These are phyloP conservation scores for Canavalia gladiata DNA, from an alignment of 306 rosid genomes.

Conservation along the genomic window DNA sequence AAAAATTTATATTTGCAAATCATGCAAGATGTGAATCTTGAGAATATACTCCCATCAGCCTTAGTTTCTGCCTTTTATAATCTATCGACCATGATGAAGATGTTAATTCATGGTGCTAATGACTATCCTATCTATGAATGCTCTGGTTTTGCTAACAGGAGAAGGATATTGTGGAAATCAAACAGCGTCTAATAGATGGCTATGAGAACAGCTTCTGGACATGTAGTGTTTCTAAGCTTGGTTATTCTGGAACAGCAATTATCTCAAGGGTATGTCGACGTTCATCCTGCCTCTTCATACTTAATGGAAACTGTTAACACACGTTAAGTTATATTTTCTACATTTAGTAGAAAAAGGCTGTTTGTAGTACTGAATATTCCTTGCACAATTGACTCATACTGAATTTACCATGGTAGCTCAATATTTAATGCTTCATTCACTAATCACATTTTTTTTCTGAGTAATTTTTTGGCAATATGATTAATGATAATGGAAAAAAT, in stretches of 20 bases:
- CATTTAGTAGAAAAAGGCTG: slow-evolving; percentile 2
- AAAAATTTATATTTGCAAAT: background rate
- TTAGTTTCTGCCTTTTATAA: slow-evolving; percentile 22
- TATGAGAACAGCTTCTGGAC: slow-evolving; percentile 93
- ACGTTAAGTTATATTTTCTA: slow-evolving; percentile 19
- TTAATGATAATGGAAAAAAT: slow-evolving; percentile 22
- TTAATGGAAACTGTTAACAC: background rate
- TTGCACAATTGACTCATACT: slow-evolving; percentile 1
- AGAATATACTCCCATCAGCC: slow-evolving; percentile 11
- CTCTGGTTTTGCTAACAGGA: slow-evolving; percentile 65
- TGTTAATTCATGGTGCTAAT: slow-evolving; percentile 27
- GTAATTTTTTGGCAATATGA: slow-evolving; percentile 22
- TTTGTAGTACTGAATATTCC: slow-evolving; percentile 4
- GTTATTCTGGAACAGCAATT: slow-evolving; percentile 94
- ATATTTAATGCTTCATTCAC: slow-evolving; percentile 7
- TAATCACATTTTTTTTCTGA: background rate
- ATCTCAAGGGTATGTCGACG: slow-evolving; percentile 79
- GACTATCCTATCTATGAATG: slow-evolving; percentile 32
- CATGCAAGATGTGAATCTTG: slow-evolving; percentile 15
- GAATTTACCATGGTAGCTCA: background rate
- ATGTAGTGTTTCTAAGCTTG: slow-evolving; percentile 89
- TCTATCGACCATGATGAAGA: slow-evolving; percentile 21
- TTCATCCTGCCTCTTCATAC: slow-evolving; percentile 36
- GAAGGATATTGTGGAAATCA: slow-evolving; percentile 75
- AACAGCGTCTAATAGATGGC: slow-evolving; percentile 70